Base-by-base conservation (phyloP, 116 monocot genomes). In the Zostera marina region DNA sequence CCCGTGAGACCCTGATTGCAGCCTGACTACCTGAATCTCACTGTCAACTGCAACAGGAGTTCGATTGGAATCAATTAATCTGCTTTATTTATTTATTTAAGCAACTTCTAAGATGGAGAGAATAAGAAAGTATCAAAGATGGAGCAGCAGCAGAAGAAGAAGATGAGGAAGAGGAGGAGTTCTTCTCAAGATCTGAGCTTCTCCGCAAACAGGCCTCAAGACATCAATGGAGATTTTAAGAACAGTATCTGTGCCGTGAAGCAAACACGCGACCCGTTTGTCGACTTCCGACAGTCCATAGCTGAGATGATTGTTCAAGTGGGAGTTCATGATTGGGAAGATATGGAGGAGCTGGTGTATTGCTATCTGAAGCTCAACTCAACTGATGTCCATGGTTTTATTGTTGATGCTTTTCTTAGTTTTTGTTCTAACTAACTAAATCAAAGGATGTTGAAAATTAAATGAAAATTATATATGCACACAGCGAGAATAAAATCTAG, bases 311-410 rank as follows among this genome's bases (percentile, higher is more conserved):
- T 72, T 1, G 52, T 19, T 8, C 68, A 69, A 13, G 68, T 65
- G 11, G 77, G 73, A 2, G 65, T 77, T 9, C 44, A 51, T 22
- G 49, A 62, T 40, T 73, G 77, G 77, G 65, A 52, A 61, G 72
- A 73, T 61, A 73, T 77, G 77, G 73, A 77, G 61, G 77, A 77
- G 69, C 23, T 77, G 55, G 66, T 77, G 14, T 72, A 77, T 52
- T 77, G 77, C 53, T 77, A 77, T 14, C 23, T 77, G 42, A 69
- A 22, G 45, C 72, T 77, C 44, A 77, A 77, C 58, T 62, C 77
- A 0, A 9, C 51, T 3, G 69, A 73, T 3, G 56, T 73, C 7
- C 73, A 77, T 57, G 65, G 65, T 21, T 11, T 69, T 41, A 77
- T 77, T 8, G 69, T 47, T 21, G 69, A 77, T 14, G 77, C 77